Base-by-base conservation (phyloP, 1,284 basidiomycete species). In the Microbotryum scabiosae region DNA sequence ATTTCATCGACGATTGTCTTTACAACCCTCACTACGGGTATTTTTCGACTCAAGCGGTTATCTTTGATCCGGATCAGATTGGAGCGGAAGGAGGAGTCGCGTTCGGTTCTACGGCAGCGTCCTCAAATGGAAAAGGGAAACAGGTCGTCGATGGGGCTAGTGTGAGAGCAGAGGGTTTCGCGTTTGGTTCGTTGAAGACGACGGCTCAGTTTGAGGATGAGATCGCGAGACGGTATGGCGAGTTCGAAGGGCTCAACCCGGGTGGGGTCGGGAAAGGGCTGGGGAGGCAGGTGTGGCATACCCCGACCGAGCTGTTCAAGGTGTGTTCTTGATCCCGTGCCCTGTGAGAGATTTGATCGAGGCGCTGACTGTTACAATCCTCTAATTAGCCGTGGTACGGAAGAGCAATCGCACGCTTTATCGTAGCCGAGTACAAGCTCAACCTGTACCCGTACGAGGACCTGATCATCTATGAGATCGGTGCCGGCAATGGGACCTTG, bases 21-120 rank as follows among this genome's bases (percentile, higher is more conserved):
- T 99, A 98, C 78, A 97, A 99, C 73, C 93, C 92, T 3, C 77
- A 91, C 73, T 98, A 99, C 73, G 96, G 96, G 45, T 99, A 99
- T 77, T 98, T 99, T 74, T 85, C 89, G 26, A 87, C 87, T 70
- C 86, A 91, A 72, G 92, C 87, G 2, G 86, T 84, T 51, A 94
- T 96, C 68, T 89, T 94, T 75, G 77, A 85, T 4, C 79, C 84
- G 18, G 82, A 84, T 28, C 78, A 67, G 1, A 54, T 64, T 18
- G 36, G 20, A 49, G 61, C 4, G 56, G 62, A 2, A 64, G 60
- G 7, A 51, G 52, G 4, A 53, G n/a, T 25, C 51, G 7, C 26
- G 16, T 7, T 30, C 30, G 30, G 30, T 30, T 30, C 23, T 9
- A 3, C 14, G 14, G 61, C 67, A 43, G 66, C 68, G 3, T 68